Percentiles rank a stretch among this genome's conserved stretches.
Evolutionary conservation across 192 early-diverging fungal species (phyloP).

Genomic region (Umbelopsis sp.): DNA sequence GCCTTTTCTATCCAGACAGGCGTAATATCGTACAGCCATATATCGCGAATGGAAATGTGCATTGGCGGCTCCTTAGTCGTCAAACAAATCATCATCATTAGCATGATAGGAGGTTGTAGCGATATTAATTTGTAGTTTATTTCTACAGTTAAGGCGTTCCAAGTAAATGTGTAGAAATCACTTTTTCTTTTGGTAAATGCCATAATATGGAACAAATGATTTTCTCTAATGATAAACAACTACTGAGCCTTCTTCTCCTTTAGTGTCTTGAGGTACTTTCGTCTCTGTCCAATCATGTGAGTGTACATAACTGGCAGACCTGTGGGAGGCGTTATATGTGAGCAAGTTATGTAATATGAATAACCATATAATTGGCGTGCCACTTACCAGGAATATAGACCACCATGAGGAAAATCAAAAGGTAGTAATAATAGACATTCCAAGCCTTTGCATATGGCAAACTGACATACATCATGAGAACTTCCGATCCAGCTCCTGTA

Average conservation of each 20-base stretch:
- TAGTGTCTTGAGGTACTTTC: slow-evolving; percentile 63
- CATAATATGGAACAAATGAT: neutral
- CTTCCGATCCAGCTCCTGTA: slow-evolving; percentile 83
- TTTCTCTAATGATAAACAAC: neutral
- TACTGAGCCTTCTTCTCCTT: slow-evolving; percentile 12
- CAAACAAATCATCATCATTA: too few relatives aligned
- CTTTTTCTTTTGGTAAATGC: too few relatives aligned
- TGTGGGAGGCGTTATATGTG: neutral
- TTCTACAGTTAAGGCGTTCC: too few relatives aligned
- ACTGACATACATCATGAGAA: slow-evolving; percentile 72
- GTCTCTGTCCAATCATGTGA: slow-evolving; percentile 91
- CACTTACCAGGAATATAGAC: slow-evolving; percentile 75
- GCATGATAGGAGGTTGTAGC: too few relatives aligned
- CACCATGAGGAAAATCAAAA: slow-evolving; percentile 56
- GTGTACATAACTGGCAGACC: slow-evolving; percentile 87
- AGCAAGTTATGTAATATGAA: neutral
- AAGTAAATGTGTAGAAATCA: too few relatives aligned
- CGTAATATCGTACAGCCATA: too few relatives aligned
- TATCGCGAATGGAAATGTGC: too few relatives aligned
- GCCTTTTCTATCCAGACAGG: too few relatives aligned
- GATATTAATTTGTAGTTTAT: too few relatives aligned
- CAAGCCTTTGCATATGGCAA: slow-evolving; percentile 62
- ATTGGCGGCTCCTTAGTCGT: too few relatives aligned
- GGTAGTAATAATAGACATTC: slow-evolving; percentile 56
- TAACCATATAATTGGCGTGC: neutral